Percentiles rank a stretch among this genome's conserved stretches.
These are phyloP conservation scores for Linnemannia schmuckeri DNA, from an alignment of 192 early-diverging fungal genomes.

Conservation along the genomic window DNA sequence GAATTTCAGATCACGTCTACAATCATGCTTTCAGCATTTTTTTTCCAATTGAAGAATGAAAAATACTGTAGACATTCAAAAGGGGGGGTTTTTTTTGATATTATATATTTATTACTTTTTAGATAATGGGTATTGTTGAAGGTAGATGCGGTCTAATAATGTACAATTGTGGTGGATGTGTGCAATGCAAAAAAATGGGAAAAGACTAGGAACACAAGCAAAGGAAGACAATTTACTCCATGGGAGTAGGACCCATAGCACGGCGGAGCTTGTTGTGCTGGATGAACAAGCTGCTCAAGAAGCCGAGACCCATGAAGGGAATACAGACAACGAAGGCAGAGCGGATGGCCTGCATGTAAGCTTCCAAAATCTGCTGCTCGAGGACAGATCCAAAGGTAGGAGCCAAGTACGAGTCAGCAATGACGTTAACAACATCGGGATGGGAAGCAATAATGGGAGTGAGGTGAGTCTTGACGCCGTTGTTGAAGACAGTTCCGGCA, in stretches of 20 bases:
- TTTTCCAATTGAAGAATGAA: too few species aligned
- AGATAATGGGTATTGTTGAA: neutral
- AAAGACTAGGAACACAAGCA: neutral
- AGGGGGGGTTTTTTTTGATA: neutral
- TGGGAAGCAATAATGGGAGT: neutral
- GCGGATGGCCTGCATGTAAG: conserved; percentile 64
- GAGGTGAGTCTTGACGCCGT: conserved; percentile 53
- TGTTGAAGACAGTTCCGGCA: conserved; percentile 54
- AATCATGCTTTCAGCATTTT: too few species aligned
- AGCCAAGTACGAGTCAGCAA: conserved; percentile 45
- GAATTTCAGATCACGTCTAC: too few species aligned
- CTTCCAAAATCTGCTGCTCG: conserved; percentile 54
- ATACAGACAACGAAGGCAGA: conserved; percentile 64
- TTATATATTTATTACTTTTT: neutral
- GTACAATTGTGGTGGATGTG: neutral
- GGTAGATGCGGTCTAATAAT: neutral
- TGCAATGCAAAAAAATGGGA: neutral
- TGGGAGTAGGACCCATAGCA: conserved; percentile 11
- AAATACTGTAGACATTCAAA: too few species aligned
- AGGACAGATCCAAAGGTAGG: conserved; percentile 52
- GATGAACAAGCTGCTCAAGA: conserved; percentile 57
- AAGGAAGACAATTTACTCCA: conserved; percentile 17
- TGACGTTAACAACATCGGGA: conserved; percentile 11
- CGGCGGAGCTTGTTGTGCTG: conserved; percentile 49
- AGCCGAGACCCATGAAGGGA: conserved; percentile 62